Evolutionary conservation across 768 basidiomycete genomes (phyloP), one percentile per base, ranked within the genome.

Genomic region (Chalciporus chontae): DNA sequence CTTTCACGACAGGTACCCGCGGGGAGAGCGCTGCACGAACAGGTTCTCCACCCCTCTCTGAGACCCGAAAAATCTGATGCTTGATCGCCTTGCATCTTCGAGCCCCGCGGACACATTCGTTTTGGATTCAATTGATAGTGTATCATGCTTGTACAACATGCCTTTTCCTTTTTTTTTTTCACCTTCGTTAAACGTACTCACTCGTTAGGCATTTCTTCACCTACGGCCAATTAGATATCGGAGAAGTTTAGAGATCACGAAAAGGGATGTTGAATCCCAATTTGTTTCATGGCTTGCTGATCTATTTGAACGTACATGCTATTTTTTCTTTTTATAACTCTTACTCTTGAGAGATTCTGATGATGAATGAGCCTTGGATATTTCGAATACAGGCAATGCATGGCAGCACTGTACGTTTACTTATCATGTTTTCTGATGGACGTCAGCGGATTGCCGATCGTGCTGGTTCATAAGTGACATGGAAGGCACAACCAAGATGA

Each of bases 21-120:
- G 40, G 95, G 95, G 40, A 95, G 92, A 71, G 93, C 94, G 46
- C 77, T 98, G 36, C 90, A 96, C 64, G 91, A 98, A 71, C 88
- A 90, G 69, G 74, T 94, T 64, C 71, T 95, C 39, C 89, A 92
- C 65, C 85, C 86, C 19, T 66, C 66, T 19, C 54, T 83, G 53
- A 63, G 63, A 52, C 50, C 59, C 18, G 60, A 68, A 53, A 59
- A 66, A 48, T 42, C 62, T 29, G 52, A 61, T 42, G 57, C 59
- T 34, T 69, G 53, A 62, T 34, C 13, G 7, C 29, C 24, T 37
- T 18, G 6, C n/a, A 34, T 45, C 36, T 3, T 42, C 39, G 27
- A 40, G 3, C 27, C 45, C 23, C 34, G 17, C 29, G 26, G 37
- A 45, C 36, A 26, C 51, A 27, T 42, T 38, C 7, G 5, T 49